Base-by-base conservation (phyloP, 2,329 filamentous ascomycete genomes). In the Ophiostoma tasmaniense region DNA sequence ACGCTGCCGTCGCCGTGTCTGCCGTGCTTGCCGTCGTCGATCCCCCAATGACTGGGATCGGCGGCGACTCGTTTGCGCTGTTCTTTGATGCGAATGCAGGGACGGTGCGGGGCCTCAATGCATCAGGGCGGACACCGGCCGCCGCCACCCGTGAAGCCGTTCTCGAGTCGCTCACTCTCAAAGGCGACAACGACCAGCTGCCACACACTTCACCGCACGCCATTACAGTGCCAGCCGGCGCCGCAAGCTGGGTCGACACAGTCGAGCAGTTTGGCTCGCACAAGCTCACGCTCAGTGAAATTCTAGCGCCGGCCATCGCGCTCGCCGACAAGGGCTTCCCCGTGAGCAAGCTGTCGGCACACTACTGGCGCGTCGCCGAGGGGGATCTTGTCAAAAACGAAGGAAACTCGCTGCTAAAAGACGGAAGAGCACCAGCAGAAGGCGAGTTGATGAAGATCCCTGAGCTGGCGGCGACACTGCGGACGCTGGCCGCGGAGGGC, bases 11-110 rank as follows among this genome's bases (percentile, higher is more conserved):
- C 2, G 93, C 94, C 55, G 91, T 70, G 88, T 93, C 94, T 61
- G 94, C 94, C 28, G 92, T 88, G 2, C 84, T 98, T 68, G 97
- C 97, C 79, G 87, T 98, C 75, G 97, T 94, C 0, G 95, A 99
- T 76, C 95, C 95, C 7, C 87, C 89, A 70, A 95, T 91, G 8
- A 97, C 78, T 85, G 94, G 94, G 25, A 96, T 98, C 71, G 94
- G 94, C 66, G 94, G 94, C 70, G 94, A 98, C 78, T 92, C 95
- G 85, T 98, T 97, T 80, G 92, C 93, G 76, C 85, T 97, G 35
- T 97, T 87, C 82, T 97, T 93, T 80, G 86, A 94, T 75, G 90
- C 91, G 64, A 86, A 89, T 74, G 90, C 88, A 0, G 90, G 90
- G 76, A 90, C 91, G 72, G 89, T 97, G 6, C 88, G 87, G 69